phyloP scores from a whole-genome alignment of 192 early-diverging fungal genomes.

The Gryganskiella cystojenkinii region DNA sequence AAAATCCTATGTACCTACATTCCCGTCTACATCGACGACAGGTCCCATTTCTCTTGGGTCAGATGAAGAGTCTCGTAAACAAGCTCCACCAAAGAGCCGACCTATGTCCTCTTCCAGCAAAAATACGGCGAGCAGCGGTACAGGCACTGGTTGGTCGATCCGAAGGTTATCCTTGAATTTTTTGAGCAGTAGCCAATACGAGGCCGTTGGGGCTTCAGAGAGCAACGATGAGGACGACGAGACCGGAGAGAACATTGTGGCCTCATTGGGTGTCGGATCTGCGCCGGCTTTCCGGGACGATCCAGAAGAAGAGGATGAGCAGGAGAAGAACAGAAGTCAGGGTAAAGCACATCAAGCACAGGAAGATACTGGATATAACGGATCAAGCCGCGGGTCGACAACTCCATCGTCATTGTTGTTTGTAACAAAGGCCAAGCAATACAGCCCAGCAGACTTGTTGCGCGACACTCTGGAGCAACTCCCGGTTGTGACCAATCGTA shows the following conservation, averaged over 20 bases:
- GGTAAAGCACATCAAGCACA: too few species aligned
- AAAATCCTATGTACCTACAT: slow-evolving; percentile 27
- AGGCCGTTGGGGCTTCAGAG: neutral
- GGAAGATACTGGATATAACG: too few species aligned
- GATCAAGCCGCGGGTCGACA: neutral
- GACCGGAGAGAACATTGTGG: neutral
- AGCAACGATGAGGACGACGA: neutral
- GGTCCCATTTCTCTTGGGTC: neutral
- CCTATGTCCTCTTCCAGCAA: neutral
- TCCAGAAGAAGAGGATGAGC: neutral
- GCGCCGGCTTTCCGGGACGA: too few species aligned
- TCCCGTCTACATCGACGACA: slow-evolving; percentile 10
- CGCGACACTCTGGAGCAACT: slow-evolving; percentile 17
- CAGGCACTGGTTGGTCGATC: slow-evolving; percentile 27
- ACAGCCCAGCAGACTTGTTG: slow-evolving; percentile 5
- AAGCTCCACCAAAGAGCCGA: neutral
- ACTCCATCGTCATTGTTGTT: slow-evolving; percentile 15
- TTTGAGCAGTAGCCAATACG: slow-evolving; percentile 32
- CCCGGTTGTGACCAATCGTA: slow-evolving; percentile 1
- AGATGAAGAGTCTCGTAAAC: neutral
- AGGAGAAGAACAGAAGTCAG: neutral
- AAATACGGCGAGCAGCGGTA: too few species aligned
- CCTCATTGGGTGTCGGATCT: too few species aligned
- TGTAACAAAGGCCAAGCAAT: slow-evolving; percentile 10
- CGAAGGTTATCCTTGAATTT: slow-evolving; percentile 29